Evolutionary conservation across 2,329 filamentous ascomycete species (phyloP).

Genomic region (Fusarium papillatum): DNA sequence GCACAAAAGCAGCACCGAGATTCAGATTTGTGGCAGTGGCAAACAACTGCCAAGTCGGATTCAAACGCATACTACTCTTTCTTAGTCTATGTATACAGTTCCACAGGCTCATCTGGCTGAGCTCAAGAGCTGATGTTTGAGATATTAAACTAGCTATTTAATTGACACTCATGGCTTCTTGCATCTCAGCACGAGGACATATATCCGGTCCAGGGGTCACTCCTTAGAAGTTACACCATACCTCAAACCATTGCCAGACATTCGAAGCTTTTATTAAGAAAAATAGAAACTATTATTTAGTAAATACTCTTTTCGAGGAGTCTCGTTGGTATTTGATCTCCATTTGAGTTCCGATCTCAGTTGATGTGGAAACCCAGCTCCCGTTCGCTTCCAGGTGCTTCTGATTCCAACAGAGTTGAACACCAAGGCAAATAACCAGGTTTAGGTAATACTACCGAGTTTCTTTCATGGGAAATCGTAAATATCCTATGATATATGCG

Average conservation of each 20-base stretch:
- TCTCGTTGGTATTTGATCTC: background rate
- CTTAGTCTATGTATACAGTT: background rate
- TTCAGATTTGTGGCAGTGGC: constrained; percentile 2
- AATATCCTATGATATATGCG: background rate
- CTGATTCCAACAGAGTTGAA: background rate
- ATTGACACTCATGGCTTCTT: no score
- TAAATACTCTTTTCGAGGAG: background rate
- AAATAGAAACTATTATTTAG: background rate
- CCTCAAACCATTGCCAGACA: background rate
- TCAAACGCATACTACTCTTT: background rate
- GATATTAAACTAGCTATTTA: background rate
- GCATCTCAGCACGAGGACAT: background rate
- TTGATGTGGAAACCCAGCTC: background rate
- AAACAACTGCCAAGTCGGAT: constrained; percentile 2
- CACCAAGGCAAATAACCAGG: background rate
- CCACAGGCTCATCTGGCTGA: background rate
- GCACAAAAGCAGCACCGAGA: background rate
- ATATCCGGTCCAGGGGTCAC: background rate
- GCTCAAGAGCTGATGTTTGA: background rate
- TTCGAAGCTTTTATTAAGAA: background rate
- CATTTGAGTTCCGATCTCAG: background rate
- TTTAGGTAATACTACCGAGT: background rate
- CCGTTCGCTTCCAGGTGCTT: background rate
- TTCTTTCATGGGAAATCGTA: background rate
- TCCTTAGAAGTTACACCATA: background rate